A percentile compares a stretch with the other conserved stretches of the same genome.
phyloP scores from a whole-genome alignment of 208 protist genomes.

The Trypanosoma vivax region DNA sequence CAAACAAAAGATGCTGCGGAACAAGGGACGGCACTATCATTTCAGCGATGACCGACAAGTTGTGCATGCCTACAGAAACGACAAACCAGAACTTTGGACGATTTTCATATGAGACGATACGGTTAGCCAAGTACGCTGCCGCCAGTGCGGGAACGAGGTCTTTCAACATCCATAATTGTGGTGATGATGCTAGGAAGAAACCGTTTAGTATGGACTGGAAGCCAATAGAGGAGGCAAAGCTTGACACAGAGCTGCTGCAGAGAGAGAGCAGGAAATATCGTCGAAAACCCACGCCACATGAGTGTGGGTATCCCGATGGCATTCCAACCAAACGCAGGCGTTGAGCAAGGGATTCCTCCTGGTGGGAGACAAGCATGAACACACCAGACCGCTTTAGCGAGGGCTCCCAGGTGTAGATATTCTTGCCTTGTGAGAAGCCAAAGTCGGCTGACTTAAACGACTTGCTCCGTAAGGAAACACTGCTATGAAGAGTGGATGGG shows the following conservation, averaged over 20 bases:
- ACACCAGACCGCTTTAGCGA: not conserved
- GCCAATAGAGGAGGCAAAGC: slow-evolving; percentile 81
- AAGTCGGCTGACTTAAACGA: slow-evolving; percentile 7
- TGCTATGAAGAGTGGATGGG: no score
- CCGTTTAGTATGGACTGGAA: slow-evolving; percentile 79
- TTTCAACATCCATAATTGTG: slow-evolving; percentile 86
- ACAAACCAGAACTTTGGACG: slow-evolving; percentile 88
- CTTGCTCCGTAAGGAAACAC: not conserved
- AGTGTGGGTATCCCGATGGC: slow-evolving; percentile 69
- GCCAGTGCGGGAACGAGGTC: slow-evolving; percentile 65
- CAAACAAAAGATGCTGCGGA: slow-evolving; percentile 60
- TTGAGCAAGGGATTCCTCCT: slow-evolving; percentile 24
- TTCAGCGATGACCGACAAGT: slow-evolving; percentile 68
- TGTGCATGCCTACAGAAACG: slow-evolving; percentile 70
- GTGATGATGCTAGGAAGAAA: slow-evolving; percentile 71
- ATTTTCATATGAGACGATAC: slow-evolving; percentile 78
- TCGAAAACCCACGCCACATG: slow-evolving; percentile 62
- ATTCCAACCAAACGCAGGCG: slow-evolving; percentile 59
- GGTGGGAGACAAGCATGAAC: slow-evolving; percentile 7
- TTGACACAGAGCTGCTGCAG: slow-evolving; percentile 64
- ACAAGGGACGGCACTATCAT: slow-evolving; percentile 69
- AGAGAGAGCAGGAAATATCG: slow-evolving; percentile 76
- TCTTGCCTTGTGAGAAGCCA: slow-evolving; percentile 55
- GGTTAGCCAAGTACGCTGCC: slow-evolving; percentile 78
- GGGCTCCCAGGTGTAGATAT: slow-evolving; percentile 21